These are phyloP conservation scores for Phytopythium vexans DNA, from an alignment of 352 stramenopile species.

Conservation along the genomic window DNA sequence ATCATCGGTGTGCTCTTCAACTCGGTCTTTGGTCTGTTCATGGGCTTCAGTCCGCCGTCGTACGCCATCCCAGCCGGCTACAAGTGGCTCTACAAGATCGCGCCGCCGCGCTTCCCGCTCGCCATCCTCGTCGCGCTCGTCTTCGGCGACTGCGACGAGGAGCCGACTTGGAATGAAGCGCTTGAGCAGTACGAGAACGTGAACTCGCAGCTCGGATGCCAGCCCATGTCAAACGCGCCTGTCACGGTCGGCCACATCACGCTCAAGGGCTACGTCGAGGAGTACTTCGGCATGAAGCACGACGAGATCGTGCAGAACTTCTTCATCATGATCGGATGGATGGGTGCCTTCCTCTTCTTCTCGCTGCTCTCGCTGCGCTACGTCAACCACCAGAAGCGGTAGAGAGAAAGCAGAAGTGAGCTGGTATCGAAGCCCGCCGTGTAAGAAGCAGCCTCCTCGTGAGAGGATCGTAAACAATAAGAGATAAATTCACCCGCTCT, in stretches of 20 bases:
- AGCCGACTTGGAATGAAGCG: background rate
- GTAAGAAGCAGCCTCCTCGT: no score
- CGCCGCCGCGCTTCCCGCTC: slow-evolving; percentile 21
- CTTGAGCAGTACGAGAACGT: background rate
- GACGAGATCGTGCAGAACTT: slow-evolving; percentile 17
- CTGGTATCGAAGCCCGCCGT: no score
- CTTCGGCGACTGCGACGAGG: slow-evolving; percentile 24
- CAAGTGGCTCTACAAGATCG: no score
- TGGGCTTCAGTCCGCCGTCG: slow-evolving; percentile 27
- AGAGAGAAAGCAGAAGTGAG: no score
- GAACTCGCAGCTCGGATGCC: slow-evolving; percentile 8
- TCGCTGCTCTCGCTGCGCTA: slow-evolving; percentile 27
- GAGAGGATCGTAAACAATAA: no score
- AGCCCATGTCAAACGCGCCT: slow-evolving; percentile 14
- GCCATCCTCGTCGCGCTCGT: slow-evolving; percentile 23
- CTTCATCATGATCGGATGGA: slow-evolving; percentile 16
- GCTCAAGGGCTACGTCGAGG: slow-evolving; percentile 18
- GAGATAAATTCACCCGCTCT: no score
- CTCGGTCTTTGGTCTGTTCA: slow-evolving; percentile 32
- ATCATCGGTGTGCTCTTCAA: slow-evolving; percentile 34
- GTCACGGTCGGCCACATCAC: slow-evolving; percentile 20
- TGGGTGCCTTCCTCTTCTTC: slow-evolving; percentile 23
- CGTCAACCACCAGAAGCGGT: slow-evolving; percentile 37
- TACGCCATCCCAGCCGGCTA: no score
- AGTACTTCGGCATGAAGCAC: slow-evolving; percentile 21